Evolutionary conservation across 1,284 basidiomycete genomes (phyloP).

Genomic region (Cryptococcus neoformans): DNA sequence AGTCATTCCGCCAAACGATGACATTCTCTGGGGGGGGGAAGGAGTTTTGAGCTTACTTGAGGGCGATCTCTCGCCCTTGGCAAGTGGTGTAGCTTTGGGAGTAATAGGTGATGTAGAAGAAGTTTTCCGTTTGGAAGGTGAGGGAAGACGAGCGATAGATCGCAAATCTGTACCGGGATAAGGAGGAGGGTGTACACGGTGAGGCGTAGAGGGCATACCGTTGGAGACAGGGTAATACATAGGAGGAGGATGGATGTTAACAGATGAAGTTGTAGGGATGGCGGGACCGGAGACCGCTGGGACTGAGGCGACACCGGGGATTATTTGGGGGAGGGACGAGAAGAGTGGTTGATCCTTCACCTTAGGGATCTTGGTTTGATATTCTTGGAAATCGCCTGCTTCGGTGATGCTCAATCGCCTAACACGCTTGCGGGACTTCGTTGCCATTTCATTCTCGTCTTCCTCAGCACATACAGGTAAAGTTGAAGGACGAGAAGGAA

Average conservation of each 20-base stretch:
- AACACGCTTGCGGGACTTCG: neutral
- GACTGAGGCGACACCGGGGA: neutral
- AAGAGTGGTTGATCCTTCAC: neutral
- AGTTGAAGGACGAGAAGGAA: neutral
- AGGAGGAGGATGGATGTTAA: conserved; percentile 34
- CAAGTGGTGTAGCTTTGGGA: conserved; percentile 5
- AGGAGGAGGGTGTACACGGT: conserved; percentile 33
- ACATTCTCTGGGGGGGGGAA: conserved; percentile 8
- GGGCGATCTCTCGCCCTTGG: conserved; percentile 23
- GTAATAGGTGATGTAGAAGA: neutral
- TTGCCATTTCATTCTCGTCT: neutral
- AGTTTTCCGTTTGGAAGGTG: conserved; percentile 14
- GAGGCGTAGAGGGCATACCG: conserved; percentile 12
- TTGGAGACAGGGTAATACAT: conserved; percentile 11
- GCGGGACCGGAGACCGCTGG: conserved; percentile 10
- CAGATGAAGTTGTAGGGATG: conserved; percentile 23
- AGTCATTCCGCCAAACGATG: conserved; percentile 32
- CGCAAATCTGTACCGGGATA: conserved; percentile 16
- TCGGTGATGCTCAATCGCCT: conserved; percentile 28
- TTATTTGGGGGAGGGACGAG: neutral
- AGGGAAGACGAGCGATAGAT: conserved; percentile 31
- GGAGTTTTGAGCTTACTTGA: conserved; percentile 16
- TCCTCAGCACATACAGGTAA: neutral
- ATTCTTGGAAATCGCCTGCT: neutral
- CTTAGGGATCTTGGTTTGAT: neutral